Evolutionary conservation across 2,329 filamentous ascomycete species (phyloP), one percentile per base, ranked within the genome.

Genomic region (Alternaria novae-zelandiae): DNA sequence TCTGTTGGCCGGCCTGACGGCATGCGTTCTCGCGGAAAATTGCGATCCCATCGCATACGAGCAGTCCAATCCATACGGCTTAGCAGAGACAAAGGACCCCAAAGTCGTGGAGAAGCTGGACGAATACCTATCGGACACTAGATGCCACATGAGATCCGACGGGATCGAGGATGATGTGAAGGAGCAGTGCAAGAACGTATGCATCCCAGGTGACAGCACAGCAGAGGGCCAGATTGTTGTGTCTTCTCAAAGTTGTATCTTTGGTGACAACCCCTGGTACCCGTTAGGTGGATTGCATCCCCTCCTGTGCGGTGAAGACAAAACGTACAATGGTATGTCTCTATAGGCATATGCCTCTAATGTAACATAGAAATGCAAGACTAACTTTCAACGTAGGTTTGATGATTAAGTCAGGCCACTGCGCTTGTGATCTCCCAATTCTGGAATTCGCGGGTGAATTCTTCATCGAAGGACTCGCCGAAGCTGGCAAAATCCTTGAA

Each of bases 141-240:
- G 32, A 36, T 36, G 15, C 1, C 32, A 36, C 32, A 36, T 36
- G 32, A 0, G 1, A 36, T 36, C 32, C 32, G 4, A 36, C 8
- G 32, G 4, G 32, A 1, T 0, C 0, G 32, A 36, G 32, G 0
- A 36, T 0, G 1, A 36, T 36, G 32, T 36, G 1, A n/a, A 36
- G 1, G 32, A 36, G 32, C 32, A 36, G 26, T 28, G 26, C 26
- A 28, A 28, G 26, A 28, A 28, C 26, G 26, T 28, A 5, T 28
- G 26, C 26, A 28, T 28, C 9, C 26, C 26, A 28, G 26, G 26
- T 28, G 26, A 28, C 26, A 28, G 26, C 26, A 28, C 26, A 28
- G 26, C 9, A 5, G 26, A 28, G 26, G 26, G 26, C 26, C 26
- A 28, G 26, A 28, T 28, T 5, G 26, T 28, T 28, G 26, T 28